Base-by-base conservation (phyloP, 75 land plant species). In the Sequoiadendron giganteum region DNA sequence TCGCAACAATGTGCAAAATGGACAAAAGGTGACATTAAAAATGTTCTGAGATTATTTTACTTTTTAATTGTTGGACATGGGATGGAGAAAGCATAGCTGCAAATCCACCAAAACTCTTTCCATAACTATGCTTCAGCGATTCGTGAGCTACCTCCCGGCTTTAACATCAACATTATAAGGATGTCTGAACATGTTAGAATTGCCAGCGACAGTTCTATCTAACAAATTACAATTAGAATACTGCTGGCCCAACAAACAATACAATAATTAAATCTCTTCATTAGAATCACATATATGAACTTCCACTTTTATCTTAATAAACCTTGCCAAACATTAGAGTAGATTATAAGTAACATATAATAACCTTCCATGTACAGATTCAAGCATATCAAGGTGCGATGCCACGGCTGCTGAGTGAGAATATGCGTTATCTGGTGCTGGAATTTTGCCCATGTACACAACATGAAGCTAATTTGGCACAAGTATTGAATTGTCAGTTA, bases 101-200 rank as follows among this genome's bases (percentile, higher is more conserved):
- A 54, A 92, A 92, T 40, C 90, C 93, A 58, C 85, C 88, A 85
- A 92, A 85, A 47, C 88, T 76, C 40, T 88, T 92, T 54, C 68
- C 85, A 83, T 92, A 92, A 91, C 91, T 90, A 18, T 88, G 68
- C 40, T 88, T 88, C 25, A 92, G 39, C 9, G 91, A 83, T 65
- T 86, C 52, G 48, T 58, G 8, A 34, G 86, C 93, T 56, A 72
- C 85, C 39, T 80, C 82, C 2, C 14, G 6, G 77, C 88, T 21
- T 91, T 21, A 90, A 43, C 90, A 72, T 11, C 15, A 25, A 21
- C 47, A 79, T 40, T 79, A 16, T 18, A 19, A 79, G 3, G 1
- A 42, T 42, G 43, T 42, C 3, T 1, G 43, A 42, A 3, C 43
- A 42, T 42, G 43, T 42, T 42, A 42, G 43, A 42, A 42, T 42